Percentiles rank a stretch among this genome's conserved stretches.
Conservation (phyloP, 306 rosid species). For the Sicyos baderoa region DNA sequence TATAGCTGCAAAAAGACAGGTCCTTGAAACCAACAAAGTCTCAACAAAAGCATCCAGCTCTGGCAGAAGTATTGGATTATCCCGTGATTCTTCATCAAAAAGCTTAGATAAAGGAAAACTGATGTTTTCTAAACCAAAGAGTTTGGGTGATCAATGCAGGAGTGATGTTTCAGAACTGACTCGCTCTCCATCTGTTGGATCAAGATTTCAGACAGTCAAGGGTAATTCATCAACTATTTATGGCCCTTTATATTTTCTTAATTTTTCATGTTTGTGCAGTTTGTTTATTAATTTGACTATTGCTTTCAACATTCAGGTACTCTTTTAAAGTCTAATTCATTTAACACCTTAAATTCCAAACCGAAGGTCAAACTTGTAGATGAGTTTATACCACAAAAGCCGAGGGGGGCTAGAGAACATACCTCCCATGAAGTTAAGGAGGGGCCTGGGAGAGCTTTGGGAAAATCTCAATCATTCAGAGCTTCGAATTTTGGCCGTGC, state of each 20-base stretch:
- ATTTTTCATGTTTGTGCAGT: neutral
- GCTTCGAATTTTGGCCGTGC: slow-evolving; percentile 39
- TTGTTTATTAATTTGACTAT: slow-evolving; percentile 7
- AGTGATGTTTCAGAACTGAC: slow-evolving; percentile 32
- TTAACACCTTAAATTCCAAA: slow-evolving; percentile 47
- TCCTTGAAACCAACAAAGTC: slow-evolving; percentile 46
- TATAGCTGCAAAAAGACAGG: slow-evolving; percentile 53
- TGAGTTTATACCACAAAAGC: slow-evolving; percentile 54
- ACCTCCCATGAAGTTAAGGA: slow-evolving; percentile 40
- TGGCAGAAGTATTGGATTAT: slow-evolving; percentile 34
- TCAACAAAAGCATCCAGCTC: slow-evolving; percentile 69
- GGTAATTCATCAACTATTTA: slow-evolving; percentile 31
- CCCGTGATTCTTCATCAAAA: slow-evolving; percentile 61
- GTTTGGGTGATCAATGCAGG: slow-evolving; percentile 31
- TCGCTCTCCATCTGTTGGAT: slow-evolving; percentile 36
- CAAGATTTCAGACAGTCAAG: slow-evolving; percentile 38
- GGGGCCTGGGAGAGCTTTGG: slow-evolving; percentile 38
- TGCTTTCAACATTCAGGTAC: slow-evolving; percentile 42
- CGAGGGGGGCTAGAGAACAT: slow-evolving; percentile 52
- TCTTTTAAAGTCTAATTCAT: slow-evolving; percentile 64
- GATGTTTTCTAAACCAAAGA: slow-evolving; percentile 37
- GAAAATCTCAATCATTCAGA: slow-evolving; percentile 67
- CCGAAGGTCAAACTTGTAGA: slow-evolving; percentile 57
- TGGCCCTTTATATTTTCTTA: neutral
- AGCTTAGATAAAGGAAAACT: slow-evolving; percentile 49